Evolutionary conservation across 768 basidiomycete species (phyloP).

Genomic region (Agrocybe chaxingu): DNA sequence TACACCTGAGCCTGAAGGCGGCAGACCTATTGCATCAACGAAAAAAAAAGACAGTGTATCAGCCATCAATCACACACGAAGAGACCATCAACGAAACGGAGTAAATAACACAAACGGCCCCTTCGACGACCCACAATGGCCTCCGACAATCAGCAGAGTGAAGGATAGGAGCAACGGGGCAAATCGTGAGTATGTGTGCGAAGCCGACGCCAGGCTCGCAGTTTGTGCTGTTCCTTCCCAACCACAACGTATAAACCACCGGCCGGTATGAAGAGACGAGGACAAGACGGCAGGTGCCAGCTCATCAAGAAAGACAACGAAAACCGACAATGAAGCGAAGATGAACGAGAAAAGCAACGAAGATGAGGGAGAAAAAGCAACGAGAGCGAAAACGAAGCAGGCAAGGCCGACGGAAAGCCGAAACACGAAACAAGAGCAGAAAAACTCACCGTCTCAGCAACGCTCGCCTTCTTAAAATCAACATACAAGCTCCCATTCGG

Average conservation of each 20-base stretch:
- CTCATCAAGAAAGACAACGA: not conserved
- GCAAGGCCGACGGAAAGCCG: not conserved
- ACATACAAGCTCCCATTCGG: constrained; percentile 27
- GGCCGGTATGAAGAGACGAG: too few species aligned
- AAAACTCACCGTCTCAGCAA: constrained; percentile 34
- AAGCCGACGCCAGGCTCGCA: too few species aligned
- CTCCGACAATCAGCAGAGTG: too few species aligned
- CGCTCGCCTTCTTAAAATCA: constrained; percentile 33
- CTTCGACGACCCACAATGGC: too few species aligned
- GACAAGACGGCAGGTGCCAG: too few species aligned
- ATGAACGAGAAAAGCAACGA: not conserved
- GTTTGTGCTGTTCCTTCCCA: too few species aligned
- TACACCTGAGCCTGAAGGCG: constrained; percentile 33
- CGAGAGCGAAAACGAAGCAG: too few species aligned
- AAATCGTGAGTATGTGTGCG: too few species aligned
- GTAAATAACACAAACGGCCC: not conserved
- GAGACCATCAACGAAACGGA: not conserved
- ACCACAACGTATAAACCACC: too few species aligned
- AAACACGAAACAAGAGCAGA: not conserved
- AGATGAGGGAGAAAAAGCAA: too few species aligned
- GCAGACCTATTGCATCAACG: constrained; percentile 27
- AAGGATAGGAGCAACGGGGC: too few species aligned
- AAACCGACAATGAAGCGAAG: not conserved
- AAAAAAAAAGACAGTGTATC: not conserved
- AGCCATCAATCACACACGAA: not conserved